Percentiles rank a stretch among this genome's conserved stretches.
phyloP scores from a whole-genome alignment of 257 asterid genomes.

The Solanum megistacrolobum region DNA sequence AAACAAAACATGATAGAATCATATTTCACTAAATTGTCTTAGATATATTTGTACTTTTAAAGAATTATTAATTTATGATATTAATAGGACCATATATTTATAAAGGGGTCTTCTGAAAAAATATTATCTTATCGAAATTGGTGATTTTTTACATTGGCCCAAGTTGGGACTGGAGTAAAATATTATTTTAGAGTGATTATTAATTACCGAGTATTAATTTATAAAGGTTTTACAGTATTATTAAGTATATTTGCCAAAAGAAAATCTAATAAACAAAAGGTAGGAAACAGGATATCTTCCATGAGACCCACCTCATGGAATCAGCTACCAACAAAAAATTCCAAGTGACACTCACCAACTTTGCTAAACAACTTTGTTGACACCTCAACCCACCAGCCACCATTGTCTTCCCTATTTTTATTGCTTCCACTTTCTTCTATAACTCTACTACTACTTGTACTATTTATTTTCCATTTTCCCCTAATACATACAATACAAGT shows the following conservation, averaged over 20 bases:
- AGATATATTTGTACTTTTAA: no score
- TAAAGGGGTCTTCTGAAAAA: no score
- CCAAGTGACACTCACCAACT: slow-evolving; percentile 16
- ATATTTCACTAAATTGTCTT: no score
- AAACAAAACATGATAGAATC: no score
- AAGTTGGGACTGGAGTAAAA: no score
- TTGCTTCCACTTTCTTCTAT: not conserved
- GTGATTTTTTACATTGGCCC: no score
- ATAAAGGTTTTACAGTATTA: no score
- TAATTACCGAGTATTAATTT: no score
- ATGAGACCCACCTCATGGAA: not conserved
- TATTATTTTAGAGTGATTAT: no score
- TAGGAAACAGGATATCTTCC: not conserved
- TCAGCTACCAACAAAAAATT: not conserved
- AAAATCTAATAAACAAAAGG: not conserved
- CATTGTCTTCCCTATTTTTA: not conserved
- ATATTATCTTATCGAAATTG: no score
- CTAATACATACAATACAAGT: not conserved
- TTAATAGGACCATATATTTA: no score
- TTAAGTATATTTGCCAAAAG: not conserved
- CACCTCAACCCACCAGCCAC: slow-evolving; percentile 26
- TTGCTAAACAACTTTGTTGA: slow-evolving; percentile 19
- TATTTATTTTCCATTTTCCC: not conserved
- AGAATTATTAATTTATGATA: no score
- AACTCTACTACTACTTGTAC: not conserved